Base-by-base conservation (phyloP, 306 rosid genomes). In the Alnus glutinosa region DNA sequence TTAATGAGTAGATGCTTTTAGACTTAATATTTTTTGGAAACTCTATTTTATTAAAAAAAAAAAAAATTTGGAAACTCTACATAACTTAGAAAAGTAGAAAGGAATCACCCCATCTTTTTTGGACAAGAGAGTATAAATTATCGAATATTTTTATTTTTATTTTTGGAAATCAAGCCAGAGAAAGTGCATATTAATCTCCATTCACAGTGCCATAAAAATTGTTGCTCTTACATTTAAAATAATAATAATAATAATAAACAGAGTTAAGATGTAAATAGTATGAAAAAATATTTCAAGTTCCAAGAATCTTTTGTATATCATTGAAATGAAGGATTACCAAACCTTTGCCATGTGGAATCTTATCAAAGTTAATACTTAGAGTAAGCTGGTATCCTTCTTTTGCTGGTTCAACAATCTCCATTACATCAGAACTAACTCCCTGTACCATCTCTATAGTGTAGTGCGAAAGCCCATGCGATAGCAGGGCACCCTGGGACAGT, bases 301-400 rank as follows among this genome's bases (percentile, higher is more conserved):
- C 15, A 62, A 14, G 39, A 62, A 32, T 30, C 8, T 16, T 71
- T 68, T 5, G 42, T 9, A 18, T 52, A 30, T 19, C 18, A 49
- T 19, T 36, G 44, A 55, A 32, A 46, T 76, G 76, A 59, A 69
- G 77, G 66, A 58, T 70, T 34, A 68, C 14, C 77, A 64, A 55
- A 95, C 99, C 99, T 85, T 90, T 91, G 70, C 64, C 76, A 37
- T 3, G 76, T 3, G 89, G 85, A 78, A 93, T 91, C 78, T 80
- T 87, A 23, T 87, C 44, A 44, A 93, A 85, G 77, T 89, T 77
- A 73, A 95, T 89, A 80, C 79, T 84, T 9, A 92, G 80, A 76
- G 98, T 93, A 55, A 93, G 91, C 70, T 87, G 92, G 85, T 81
- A 90, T 80, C 98, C 97, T 83, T 86, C 88, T 81, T 62, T 89